A percentile compares a stretch with the other conserved stretches of the same genome.
Conservation (phyloP, 78 protist genomes). For the Cavenderia fasciculata region DNA sequence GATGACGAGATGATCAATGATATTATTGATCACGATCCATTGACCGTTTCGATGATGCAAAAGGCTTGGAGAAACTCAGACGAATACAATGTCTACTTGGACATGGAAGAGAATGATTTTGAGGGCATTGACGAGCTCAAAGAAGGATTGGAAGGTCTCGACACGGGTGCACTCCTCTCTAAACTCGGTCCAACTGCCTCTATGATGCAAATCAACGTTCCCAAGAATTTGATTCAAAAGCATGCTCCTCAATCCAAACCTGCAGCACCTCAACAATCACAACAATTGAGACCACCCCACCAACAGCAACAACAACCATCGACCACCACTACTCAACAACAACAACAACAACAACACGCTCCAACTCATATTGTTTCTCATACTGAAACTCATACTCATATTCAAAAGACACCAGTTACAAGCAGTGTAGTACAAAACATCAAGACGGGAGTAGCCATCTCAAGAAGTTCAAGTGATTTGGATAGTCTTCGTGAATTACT, state of each 20-base stretch:
- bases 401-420: no score
- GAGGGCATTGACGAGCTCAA: constrained; percentile 46
- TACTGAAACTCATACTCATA: no score
- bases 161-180: constrained; percentile 9
- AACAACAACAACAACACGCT: not conserved
- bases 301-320: not conserved
- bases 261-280: not conserved
- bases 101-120: constrained; percentile 42
- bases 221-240: no score
- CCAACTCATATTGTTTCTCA: no score
- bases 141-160: constrained; percentile 54
- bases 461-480: no score
- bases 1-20: constrained; percentile 45
- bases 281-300: not conserved
- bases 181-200: constrained; percentile 13
- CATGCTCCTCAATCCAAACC: constrained; percentile 17
- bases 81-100: constrained; percentile 69
- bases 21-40: constrained; percentile 4
- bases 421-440: no score
- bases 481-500: constrained; percentile 20
- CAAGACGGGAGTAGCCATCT: no score
- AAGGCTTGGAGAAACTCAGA: constrained; percentile 47
- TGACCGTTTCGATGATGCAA: constrained; percentile 12
- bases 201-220: not conserved
- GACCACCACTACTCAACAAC: not conserved